These are phyloP conservation scores for Starmerella sirachaensis DNA, from an alignment of 805 yeast species.

Conservation along the genomic window DNA sequence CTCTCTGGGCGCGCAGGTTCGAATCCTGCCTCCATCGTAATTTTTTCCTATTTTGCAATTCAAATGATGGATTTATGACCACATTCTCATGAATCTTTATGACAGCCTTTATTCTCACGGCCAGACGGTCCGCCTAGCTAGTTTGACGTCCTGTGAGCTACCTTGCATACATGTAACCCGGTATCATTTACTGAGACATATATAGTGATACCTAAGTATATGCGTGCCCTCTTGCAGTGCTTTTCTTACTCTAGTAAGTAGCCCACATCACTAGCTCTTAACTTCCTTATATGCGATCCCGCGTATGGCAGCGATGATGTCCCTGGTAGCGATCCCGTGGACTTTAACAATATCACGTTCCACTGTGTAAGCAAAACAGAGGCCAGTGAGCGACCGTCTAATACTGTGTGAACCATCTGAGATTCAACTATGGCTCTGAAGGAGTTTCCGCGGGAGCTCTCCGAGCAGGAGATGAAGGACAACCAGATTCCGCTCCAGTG, in stretches of 20 bases:
- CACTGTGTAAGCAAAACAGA: not conserved
- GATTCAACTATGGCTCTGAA: constrained; percentile 23
- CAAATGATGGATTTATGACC: not conserved
- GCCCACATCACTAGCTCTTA: too few species aligned
- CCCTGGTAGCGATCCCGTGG: too few species aligned
- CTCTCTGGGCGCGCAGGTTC: constrained; percentile 24
- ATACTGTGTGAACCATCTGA: not conserved
- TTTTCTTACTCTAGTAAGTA: too few species aligned
- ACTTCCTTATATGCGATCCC: not conserved
- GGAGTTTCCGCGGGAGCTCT: constrained; percentile 30
- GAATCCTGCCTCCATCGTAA: constrained; percentile 22
- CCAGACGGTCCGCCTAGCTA: too few species aligned
- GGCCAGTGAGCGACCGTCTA: not conserved
- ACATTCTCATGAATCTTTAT: too few species aligned
- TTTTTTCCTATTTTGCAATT: constrained; percentile 4
- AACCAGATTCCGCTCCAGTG: constrained; percentile 65
- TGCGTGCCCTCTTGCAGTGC: too few species aligned
- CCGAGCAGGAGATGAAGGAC: constrained; percentile 74
- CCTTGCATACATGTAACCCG: too few species aligned
- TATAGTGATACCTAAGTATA: too few species aligned
- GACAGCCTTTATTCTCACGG: too few species aligned
- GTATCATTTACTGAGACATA: too few species aligned
- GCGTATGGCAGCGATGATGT: too few species aligned
- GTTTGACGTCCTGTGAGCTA: too few species aligned
- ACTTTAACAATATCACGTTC: not conserved